These are phyloP conservation scores for Tuber umbilicatum DNA, from an alignment of 495 filamentous ascomycete genomes.

Conservation along the genomic window DNA sequence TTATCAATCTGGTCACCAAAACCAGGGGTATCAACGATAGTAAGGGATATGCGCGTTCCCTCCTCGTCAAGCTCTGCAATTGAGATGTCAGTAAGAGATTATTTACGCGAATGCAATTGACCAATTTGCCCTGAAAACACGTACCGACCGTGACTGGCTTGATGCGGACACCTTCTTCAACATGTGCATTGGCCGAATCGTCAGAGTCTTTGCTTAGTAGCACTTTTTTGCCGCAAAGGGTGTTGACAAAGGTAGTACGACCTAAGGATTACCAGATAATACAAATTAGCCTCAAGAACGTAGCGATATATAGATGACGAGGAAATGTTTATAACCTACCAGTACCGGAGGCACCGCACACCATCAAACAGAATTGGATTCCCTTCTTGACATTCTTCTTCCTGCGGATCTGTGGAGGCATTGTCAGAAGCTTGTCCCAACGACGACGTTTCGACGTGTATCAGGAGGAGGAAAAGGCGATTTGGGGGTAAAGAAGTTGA, in stretches of 20 bases:
- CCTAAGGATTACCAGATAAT: conserved; percentile 49
- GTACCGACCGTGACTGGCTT: conserved; percentile 96
- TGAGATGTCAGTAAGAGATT: conserved; percentile 22
- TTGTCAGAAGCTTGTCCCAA: conserved; percentile 23
- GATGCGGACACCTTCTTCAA: conserved; percentile 95
- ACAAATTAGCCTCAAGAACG: conserved; percentile 10
- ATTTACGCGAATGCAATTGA: conserved; percentile 5
- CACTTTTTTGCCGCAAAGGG: conserved; percentile 91
- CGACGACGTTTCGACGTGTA: background rate
- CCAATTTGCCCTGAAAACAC: conserved; percentile 40
- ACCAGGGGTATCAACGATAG: conserved; percentile 95
- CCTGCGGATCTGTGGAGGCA: conserved; percentile 66
- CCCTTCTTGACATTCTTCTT: conserved; percentile 99
- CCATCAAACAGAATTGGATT: conserved; percentile 99
- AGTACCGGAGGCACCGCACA: conserved; percentile 96
- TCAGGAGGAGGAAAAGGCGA: background rate
- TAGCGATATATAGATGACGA: conserved; percentile 18
- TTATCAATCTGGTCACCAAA: conserved; percentile 99
- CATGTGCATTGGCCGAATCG: conserved; percentile 76
- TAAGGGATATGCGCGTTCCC: conserved; percentile 93
- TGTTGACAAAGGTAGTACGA: conserved; percentile 98
- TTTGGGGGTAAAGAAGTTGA: background rate
- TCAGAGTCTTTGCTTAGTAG: conserved; percentile 82
- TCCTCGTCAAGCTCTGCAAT: conserved; percentile 87
- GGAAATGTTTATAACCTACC: conserved; percentile 53